Evolutionary conservation across 169 alveolate species (phyloP).

Genomic region (Babesia microti): DNA sequence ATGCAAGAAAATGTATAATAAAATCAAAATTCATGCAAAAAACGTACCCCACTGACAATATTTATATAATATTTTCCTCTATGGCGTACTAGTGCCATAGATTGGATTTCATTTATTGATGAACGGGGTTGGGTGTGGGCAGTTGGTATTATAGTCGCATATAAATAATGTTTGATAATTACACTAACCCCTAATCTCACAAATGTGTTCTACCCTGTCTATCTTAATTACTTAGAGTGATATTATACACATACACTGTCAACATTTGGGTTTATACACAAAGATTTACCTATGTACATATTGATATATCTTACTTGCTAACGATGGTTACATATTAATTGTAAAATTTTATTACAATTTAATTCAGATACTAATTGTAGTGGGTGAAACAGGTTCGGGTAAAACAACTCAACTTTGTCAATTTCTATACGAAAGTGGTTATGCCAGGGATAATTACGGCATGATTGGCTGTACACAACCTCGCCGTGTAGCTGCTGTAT

Average conservation of each 20-base stretch:
- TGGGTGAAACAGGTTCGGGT: constrained; percentile 99
- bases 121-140: no score
- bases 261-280: constrained; percentile 64
- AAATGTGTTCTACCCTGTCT: no score
- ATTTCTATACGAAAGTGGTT: constrained; percentile 90
- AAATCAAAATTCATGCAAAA: no score
- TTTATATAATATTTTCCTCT: no score
- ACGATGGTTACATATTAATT: constrained; percentile 63
- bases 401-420: constrained; percentile 96
- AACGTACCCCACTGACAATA: no score
- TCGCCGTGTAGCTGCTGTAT: constrained; percentile 99
- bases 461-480: constrained; percentile 99
- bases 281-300: constrained; percentile 7
- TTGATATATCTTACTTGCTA: constrained; percentile 43
- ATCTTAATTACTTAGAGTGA: constrained; percentile 27
- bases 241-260: constrained; percentile 74
- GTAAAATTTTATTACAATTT: no score
- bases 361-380: constrained; percentile 88
- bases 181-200: no score
- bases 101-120: no score
- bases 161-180: no score
- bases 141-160: no score
- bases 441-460: constrained; percentile 67
- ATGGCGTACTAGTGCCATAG: no score
- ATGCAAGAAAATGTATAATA: no score